Conservation (phyloP, 441 rosid genomes). For the Theobroma grandiflorum region DNA sequence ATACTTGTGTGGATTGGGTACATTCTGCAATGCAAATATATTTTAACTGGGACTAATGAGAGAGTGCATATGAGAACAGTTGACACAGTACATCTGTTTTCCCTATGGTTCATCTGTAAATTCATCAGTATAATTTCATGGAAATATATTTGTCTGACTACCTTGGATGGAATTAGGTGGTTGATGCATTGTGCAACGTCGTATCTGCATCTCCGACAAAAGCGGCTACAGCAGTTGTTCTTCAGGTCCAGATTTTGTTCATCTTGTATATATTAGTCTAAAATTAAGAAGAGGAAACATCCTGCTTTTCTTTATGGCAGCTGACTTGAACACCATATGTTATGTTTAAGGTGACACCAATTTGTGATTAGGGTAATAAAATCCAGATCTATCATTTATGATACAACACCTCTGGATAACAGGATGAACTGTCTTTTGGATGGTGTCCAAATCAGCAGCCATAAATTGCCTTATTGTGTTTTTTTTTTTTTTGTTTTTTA, state of each 20-base stretch:
- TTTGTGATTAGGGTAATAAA: neutral
- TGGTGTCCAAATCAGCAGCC: conserved; percentile 21
- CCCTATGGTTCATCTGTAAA: neutral
- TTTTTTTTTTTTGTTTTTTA: conserved; percentile 20
- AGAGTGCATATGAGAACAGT: neutral
- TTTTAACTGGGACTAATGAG: conserved; percentile 11
- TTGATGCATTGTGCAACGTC: conserved; percentile 96
- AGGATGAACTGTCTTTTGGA: conserved; percentile 22
- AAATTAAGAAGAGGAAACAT: neutral
- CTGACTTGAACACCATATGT: conserved; percentile 26
- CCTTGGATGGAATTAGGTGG: conserved; percentile 63
- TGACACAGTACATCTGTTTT: neutral
- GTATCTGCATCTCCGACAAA: conserved; percentile 92
- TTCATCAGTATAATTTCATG: neutral
- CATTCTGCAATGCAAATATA: neutral
- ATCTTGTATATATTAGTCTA: conserved; percentile 13
- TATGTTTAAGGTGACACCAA: conserved; percentile 19
- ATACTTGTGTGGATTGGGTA: neutral
- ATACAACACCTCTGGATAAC: neutral
- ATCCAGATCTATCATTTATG: neutral
- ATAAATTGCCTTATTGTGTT: conserved; percentile 3
- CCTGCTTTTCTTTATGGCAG: conserved; percentile 7
- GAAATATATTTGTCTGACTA: conserved; percentile 18
- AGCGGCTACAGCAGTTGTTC: conserved; percentile 95
- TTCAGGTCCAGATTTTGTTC: conserved; percentile 82